These are phyloP conservation scores for Yarrowia sp. DNA, from an alignment of 805 yeast genomes.

Conservation along the genomic window DNA sequence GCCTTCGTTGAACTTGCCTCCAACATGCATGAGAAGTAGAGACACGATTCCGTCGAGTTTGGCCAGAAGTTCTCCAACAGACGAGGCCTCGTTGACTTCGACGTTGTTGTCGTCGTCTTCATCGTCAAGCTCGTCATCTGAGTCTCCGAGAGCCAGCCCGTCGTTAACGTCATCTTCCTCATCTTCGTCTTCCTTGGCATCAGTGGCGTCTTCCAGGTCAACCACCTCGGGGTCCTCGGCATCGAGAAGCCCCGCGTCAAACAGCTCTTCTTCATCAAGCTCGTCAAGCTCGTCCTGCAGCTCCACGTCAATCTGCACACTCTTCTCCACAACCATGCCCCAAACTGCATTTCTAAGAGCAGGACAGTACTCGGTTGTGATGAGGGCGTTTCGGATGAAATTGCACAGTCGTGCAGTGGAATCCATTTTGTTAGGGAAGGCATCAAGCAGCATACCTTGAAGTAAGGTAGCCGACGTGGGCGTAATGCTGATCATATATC, in stretches of 20 bases:
- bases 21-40: slow-evolving; percentile 52
- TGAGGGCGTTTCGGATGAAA: slow-evolving; percentile 63
- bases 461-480: slow-evolving; percentile 77
- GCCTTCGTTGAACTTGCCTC: slow-evolving; percentile 48
- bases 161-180: slow-evolving; percentile 35
- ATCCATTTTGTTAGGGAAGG: slow-evolving; percentile 79
- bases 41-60: slow-evolving; percentile 72
- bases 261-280: slow-evolving; percentile 54
- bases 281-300: slow-evolving; percentile 83
- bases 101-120: slow-evolving; percentile 38
- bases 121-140: slow-evolving; percentile 37
- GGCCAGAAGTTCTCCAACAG: slow-evolving; percentile 45
- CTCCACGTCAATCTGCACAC: slow-evolving; percentile 87
- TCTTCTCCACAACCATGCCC: slow-evolving; percentile 73
- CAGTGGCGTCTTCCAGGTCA: slow-evolving; percentile 32
- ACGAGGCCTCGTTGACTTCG: slow-evolving; percentile 37
- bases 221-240: slow-evolving; percentile 1
- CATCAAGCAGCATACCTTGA: slow-evolving; percentile 52
- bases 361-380: slow-evolving; percentile 62
- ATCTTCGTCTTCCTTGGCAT: slow-evolving; percentile 34
- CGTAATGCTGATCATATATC: slow-evolving; percentile 61
- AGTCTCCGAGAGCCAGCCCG: slow-evolving; percentile 36
- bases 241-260: slow-evolving; percentile 29
- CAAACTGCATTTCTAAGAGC: slow-evolving; percentile 73
- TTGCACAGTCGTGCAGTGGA: slow-evolving; percentile 51